Base-by-base conservation (phyloP, 352 stramenopile genomes). In the Phytophthora sojae region DNA sequence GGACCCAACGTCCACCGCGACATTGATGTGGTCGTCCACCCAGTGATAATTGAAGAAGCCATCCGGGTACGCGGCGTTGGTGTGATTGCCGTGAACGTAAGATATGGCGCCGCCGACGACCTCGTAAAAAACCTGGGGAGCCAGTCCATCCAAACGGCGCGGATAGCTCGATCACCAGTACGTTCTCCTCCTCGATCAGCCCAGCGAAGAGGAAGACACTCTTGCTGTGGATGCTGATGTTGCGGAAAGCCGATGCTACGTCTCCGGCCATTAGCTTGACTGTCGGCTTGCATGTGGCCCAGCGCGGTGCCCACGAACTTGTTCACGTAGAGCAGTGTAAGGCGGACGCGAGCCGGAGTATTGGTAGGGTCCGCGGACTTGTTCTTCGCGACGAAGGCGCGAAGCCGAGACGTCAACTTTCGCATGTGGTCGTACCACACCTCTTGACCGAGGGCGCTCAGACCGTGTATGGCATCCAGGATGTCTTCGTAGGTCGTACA, bases 11-110 rank as follows among this genome's bases (percentile, higher is more conserved):
- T 68, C 53, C 0, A 42, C 19, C 0, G 62, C 55, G 12, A 75
- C 73, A 17, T 58, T 68, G 1, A 77, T 52, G 55, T 73, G 73
- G 58, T 74, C 3, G 30, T 35, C 3, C 30, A n/a, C n/a, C n/a
- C n/a, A n/a, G n/a, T n/a, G n/a, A n/a, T n/a, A n/a, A n/a, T n/a
- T n/a, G n/a, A n/a, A 35, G 5, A 4, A 26, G 30, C 30, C 30
- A 8, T 35, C 30, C 9, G 30, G 30, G 30, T 35, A 35, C 30
- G 30, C 9, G 30, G 30, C 30, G 30, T 35, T 35, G 30, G 30
- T 35, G 30, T 35, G 30, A 8, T 35, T 35, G 30, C 30, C 30
- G 9, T 35, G 30, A 35, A 35, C 9, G 9, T 35, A 35, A 0
- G 30, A 35, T 35, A 35, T 35, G 30, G 30, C 30, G 9, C 30